Conservation (phyloP, 805 yeast genomes). For the Wickerhamiella lipophila region DNA sequence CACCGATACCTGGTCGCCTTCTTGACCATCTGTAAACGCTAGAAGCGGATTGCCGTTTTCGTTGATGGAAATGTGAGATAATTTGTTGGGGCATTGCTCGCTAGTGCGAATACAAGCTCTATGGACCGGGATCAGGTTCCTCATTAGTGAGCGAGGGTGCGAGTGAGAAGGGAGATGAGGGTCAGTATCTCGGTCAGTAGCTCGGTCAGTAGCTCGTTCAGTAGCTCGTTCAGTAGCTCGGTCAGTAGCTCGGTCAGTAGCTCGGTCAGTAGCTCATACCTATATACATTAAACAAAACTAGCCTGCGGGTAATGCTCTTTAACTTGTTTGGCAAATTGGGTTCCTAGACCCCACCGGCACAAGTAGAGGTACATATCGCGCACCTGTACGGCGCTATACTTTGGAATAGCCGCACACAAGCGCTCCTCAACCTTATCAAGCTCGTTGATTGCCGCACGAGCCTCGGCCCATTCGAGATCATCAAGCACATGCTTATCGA, state of each 20-base stretch:
- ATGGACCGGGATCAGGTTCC: slow-evolving; percentile 15
- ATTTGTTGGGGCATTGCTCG: slow-evolving; percentile 11
- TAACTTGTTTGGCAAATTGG: slow-evolving; percentile 14
- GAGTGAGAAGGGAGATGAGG: too few species aligned
- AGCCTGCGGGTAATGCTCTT: slow-evolving; percentile 17
- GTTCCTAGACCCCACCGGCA: slow-evolving; percentile 13
- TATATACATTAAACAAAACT: slow-evolving; percentile 2
- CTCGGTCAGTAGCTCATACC: too few species aligned
- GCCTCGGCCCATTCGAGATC: slow-evolving; percentile 23
- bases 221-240: too few species aligned
- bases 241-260: too few species aligned
- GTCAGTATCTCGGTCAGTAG: too few species aligned
- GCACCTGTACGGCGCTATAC: slow-evolving; percentile 2
- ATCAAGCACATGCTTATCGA: slow-evolving; percentile 20
- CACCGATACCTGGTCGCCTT: slow-evolving; percentile 4
- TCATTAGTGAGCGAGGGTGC: slow-evolving; percentile 12
- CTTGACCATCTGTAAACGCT: slow-evolving; percentile 4
- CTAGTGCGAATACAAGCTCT: slow-evolving; percentile 10
- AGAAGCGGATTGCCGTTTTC: slow-evolving; percentile 12
- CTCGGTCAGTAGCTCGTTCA: too few species aligned
- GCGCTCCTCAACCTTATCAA: slow-evolving; percentile 16
- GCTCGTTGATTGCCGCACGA: slow-evolving; percentile 15
- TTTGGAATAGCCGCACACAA: slow-evolving; percentile 5
- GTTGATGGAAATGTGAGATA: slow-evolving; percentile 7
- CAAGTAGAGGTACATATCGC: slow-evolving; percentile 14